phyloP scores from a whole-genome alignment of 2,329 filamentous ascomycete genomes.

The Colletotrichum sp. region DNA sequence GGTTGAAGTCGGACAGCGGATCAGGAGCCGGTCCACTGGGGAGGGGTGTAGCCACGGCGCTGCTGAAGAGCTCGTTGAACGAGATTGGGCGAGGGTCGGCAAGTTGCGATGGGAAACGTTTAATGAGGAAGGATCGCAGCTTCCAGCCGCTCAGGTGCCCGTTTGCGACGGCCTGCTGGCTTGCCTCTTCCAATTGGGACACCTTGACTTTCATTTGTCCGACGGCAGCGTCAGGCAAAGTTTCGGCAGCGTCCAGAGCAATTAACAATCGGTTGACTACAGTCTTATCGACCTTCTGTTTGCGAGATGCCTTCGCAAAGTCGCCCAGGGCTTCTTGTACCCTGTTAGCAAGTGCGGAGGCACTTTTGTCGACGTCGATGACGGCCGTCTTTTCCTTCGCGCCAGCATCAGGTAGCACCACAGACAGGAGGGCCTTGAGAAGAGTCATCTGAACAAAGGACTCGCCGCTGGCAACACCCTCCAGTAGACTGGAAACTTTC shows the following conservation, averaged over 20 bases:
- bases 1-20: slow-evolving; percentile 4
- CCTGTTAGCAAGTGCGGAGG: not conserved
- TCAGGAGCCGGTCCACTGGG: not conserved
- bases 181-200: slow-evolving; percentile 39
- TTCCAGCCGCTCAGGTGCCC: slow-evolving; percentile 50
- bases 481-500: slow-evolving; percentile 28
- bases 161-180: slow-evolving; percentile 33
- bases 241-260: slow-evolving; percentile 27
- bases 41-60: not conserved
- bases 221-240: slow-evolving; percentile 31
- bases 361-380: not conserved
- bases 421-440: slow-evolving; percentile 36
- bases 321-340: slow-evolving; percentile 3
- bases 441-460: slow-evolving; percentile 38
- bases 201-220: slow-evolving; percentile 35
- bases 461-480: slow-evolving; percentile 11
- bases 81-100: slow-evolving; percentile 35
- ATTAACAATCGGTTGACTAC: slow-evolving; percentile 5
- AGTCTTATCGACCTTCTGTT: slow-evolving; percentile 1
- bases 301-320: slow-evolving; percentile 8
- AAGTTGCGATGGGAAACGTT: slow-evolving; percentile 36
- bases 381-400: slow-evolving; percentile 5
- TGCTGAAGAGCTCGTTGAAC: slow-evolving; percentile 28
- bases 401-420: slow-evolving; percentile 31
- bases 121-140: slow-evolving; percentile 47